These are phyloP conservation scores for Coffea eugenioides DNA, from an alignment of 257 asterid genomes.

Conservation along the genomic window DNA sequence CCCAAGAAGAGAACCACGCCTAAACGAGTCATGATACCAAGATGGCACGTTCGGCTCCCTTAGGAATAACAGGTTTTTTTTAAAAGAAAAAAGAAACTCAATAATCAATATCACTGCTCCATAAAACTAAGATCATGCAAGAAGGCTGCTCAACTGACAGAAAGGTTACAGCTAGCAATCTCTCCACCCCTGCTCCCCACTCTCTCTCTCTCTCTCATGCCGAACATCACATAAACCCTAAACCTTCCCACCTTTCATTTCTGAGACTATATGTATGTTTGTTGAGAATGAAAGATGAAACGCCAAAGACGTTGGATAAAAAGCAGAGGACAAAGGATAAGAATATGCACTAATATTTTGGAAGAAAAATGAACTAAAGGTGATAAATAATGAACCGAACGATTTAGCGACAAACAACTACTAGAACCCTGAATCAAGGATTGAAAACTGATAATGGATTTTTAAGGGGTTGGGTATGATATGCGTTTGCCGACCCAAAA, in stretches of 20 bases:
- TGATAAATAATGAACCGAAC: background rate
- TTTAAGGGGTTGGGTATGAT: background rate
- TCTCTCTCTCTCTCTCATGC: conserved; percentile 52
- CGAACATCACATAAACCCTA: conserved; percentile 63
- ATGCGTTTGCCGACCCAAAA: background rate
- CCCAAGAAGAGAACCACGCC: conserved; percentile 36
- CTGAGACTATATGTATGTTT: background rate
- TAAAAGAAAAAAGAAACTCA: background rate
- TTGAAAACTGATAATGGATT: background rate
- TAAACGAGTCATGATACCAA: conserved; percentile 57
- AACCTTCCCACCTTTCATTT: conserved; percentile 17
- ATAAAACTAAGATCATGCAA: conserved; percentile 65
- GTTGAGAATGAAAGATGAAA: background rate
- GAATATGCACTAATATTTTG: background rate
- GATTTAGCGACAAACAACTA: background rate
- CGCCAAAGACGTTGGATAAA: background rate
- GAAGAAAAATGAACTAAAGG: background rate
- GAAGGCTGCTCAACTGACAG: conserved; percentile 69
- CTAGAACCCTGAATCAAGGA: background rate
- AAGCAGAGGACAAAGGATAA: background rate
- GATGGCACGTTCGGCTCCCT: conserved; percentile 91
- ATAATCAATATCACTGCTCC: conserved; percentile 1
- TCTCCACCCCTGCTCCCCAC: background rate
- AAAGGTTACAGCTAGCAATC: conserved; percentile 65
- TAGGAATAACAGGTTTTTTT: conserved; percentile 25